A percentile compares a stretch with the other conserved stretches of the same genome.
phyloP scores from a whole-genome alignment of 129 eudicot genomes.

The Artemisia argyi region DNA sequence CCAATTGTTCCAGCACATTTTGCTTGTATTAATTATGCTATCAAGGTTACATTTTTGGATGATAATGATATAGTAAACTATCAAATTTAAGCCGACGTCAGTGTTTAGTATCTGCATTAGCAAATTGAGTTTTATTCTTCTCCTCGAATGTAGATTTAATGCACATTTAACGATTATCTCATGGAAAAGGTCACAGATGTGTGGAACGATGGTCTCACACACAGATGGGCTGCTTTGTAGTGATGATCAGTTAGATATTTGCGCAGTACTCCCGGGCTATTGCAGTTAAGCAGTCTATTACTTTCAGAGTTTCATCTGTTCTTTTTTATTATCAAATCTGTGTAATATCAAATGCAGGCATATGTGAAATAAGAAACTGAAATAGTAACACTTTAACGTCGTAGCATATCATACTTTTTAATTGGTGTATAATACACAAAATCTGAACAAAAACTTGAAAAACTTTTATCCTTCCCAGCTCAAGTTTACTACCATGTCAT shows the following conservation, averaged over 20 bases:
- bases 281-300: neutral
- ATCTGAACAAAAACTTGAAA: neutral
- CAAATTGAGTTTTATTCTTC: neutral
- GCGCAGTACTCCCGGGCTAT: neutral
- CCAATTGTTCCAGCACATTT: neutral
- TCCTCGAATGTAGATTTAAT: neutral
- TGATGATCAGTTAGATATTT: neutral
- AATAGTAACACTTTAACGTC: too few relatives aligned
- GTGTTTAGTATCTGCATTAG: neutral
- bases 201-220: neutral
- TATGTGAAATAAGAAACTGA: neutral
- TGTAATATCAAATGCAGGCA: too few relatives aligned
- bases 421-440: neutral
- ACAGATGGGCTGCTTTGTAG: neutral
- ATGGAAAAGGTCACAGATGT: neutral
- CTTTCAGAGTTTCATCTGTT: neutral
- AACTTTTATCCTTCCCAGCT: neutral
- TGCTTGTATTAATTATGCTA: neutral
- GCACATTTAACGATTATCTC: neutral
- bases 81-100: neutral
- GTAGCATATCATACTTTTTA: neutral
- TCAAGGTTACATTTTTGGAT: slow-evolving; percentile 10
- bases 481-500: too few relatives aligned
- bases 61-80: slow-evolving; percentile 1
- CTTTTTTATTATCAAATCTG: too few relatives aligned